Conservation (phyloP, 2,329 filamentous ascomycete species). For the Biscogniauxia mediterranea region DNA sequence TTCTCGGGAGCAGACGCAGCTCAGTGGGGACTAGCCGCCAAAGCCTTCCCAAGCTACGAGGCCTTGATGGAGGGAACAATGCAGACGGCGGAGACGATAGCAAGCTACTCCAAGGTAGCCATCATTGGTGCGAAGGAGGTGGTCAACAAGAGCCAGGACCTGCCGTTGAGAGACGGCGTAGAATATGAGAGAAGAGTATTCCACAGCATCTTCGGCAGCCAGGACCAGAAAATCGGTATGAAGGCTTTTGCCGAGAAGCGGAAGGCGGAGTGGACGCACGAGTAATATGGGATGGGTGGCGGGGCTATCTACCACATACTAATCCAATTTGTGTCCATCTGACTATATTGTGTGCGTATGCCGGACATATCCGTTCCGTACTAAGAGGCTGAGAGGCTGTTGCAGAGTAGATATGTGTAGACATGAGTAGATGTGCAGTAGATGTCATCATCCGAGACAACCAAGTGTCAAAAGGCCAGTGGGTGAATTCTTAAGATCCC, state of each 20-base stretch:
- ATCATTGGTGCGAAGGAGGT: conserved; percentile 92
- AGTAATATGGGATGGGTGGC: conserved; percentile 44
- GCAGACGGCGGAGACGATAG: conserved; percentile 85
- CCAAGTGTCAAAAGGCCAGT: background rate
- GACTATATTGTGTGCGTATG: background rate
- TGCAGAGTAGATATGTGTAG: too few species aligned
- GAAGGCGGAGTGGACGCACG: conserved; percentile 86
- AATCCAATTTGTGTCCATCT: background rate
- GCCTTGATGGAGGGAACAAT: conserved; percentile 78
- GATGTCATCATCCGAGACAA: background rate
- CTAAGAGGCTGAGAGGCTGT: background rate
- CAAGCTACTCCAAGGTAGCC: conserved; percentile 80
- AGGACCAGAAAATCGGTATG: conserved; percentile 98
- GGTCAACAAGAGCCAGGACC: conserved; percentile 98
- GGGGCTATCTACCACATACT: background rate
- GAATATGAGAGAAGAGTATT: conserved; percentile 94
- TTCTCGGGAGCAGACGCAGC: conserved; percentile 84
- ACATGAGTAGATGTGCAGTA: too few species aligned
- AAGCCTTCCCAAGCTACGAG: conserved; percentile 75
- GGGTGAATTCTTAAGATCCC: too few species aligned
- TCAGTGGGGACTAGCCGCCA: conserved; percentile 86
- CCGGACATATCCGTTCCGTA: background rate
- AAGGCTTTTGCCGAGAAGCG: conserved; percentile 93
- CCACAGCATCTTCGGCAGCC: conserved; percentile 87
- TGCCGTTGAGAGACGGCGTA: conserved; percentile 82